Evolutionary conservation across 2,329 filamentous ascomycete species (phyloP).

Genomic region (Cladophialophora exuberans): DNA sequence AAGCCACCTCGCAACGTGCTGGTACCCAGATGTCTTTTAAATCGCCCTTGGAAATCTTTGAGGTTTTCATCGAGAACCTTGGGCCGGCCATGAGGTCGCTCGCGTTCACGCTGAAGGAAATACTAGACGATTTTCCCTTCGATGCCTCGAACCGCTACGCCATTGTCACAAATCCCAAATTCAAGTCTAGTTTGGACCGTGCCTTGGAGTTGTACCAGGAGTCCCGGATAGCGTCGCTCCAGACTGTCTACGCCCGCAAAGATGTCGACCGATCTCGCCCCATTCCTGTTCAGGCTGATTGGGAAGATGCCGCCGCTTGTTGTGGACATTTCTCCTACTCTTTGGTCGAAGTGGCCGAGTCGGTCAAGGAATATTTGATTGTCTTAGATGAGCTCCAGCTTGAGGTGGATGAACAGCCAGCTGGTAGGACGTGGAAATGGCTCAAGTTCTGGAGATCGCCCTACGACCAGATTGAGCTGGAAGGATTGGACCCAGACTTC

Average conservation of each 20-base stretch:
- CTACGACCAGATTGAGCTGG: constrained; percentile 32
- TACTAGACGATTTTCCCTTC: constrained; percentile 86
- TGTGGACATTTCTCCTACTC: constrained; percentile 97
- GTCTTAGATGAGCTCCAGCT: constrained; percentile 82
- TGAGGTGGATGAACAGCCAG: constrained; percentile 64
- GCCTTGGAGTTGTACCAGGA: constrained; percentile 79
- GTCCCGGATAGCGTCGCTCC: constrained; percentile 74
- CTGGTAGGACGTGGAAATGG: constrained; percentile 78
- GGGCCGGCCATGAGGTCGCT: constrained; percentile 96
- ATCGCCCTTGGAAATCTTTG: constrained; percentile 82
- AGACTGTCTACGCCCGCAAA: constrained; percentile 78
- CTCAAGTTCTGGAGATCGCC: constrained; percentile 70
- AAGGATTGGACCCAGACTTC: constrained; percentile 31
- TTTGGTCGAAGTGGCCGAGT: constrained; percentile 85
- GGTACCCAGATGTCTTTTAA: constrained; percentile 43
- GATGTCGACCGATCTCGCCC: constrained; percentile 70
- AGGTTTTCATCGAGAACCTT: constrained; percentile 82
- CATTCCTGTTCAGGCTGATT: constrained; percentile 82
- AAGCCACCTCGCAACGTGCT: constrained; percentile 59
- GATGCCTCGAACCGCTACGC: constrained; percentile 66
- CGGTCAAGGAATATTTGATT: constrained; percentile 80
- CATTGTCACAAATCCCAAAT: constrained; percentile 77
- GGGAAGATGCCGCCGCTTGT: constrained; percentile 96
- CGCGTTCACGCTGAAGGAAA: constrained; percentile 86
- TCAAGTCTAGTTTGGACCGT: constrained; percentile 76